Percentiles rank a stretch among this genome's conserved stretches.
phyloP scores from a whole-genome alignment of 371 early-diverging fungal genomes.

The Mortierella sp. region DNA sequence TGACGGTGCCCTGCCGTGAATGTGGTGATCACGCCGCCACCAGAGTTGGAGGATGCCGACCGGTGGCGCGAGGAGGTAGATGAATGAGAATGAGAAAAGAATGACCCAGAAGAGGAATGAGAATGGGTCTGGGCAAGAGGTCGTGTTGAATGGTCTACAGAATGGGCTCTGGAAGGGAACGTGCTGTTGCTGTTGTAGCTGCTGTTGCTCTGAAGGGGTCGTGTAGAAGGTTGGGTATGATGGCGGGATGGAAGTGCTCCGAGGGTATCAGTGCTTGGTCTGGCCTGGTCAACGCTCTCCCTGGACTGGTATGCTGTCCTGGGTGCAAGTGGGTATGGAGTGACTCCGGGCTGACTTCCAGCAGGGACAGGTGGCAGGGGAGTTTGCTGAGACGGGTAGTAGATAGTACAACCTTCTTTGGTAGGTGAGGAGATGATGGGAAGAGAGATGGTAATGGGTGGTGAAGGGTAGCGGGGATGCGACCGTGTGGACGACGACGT shows the following conservation, averaged over 20 bases:
- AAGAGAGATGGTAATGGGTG: slow-evolving; percentile 28
- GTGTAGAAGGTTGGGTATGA: slow-evolving; percentile 1
- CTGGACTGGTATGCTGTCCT: slow-evolving; percentile 7
- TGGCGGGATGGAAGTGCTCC: slow-evolving; percentile 4
- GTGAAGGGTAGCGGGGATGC: slow-evolving; percentile 10
- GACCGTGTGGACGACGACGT: background rate
- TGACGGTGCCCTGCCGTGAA: slow-evolving; percentile 24
- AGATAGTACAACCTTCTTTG: background rate
- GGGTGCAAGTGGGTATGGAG: slow-evolving; percentile 9
- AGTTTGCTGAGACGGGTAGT: slow-evolving; percentile 3
- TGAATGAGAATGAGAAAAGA: slow-evolving; percentile 13
- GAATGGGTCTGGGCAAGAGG: slow-evolving; percentile 1
- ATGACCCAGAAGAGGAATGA: background rate
- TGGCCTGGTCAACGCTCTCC: no score
- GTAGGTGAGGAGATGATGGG: slow-evolving; percentile 7
- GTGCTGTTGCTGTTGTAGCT: background rate
- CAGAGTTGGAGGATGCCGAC: slow-evolving; percentile 13
- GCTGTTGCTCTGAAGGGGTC: background rate
- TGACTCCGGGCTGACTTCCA: background rate
- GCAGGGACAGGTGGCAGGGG: slow-evolving; percentile 7
- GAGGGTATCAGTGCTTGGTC: background rate
- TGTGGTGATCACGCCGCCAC: slow-evolving; percentile 14
- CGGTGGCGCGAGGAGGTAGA: background rate
- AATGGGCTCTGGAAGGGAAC: slow-evolving; percentile 13
- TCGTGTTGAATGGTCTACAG: slow-evolving; percentile 13